These are phyloP conservation scores for Chalciporus piperatus DNA, from an alignment of 768 basidiomycete genomes.

Conservation along the genomic window DNA sequence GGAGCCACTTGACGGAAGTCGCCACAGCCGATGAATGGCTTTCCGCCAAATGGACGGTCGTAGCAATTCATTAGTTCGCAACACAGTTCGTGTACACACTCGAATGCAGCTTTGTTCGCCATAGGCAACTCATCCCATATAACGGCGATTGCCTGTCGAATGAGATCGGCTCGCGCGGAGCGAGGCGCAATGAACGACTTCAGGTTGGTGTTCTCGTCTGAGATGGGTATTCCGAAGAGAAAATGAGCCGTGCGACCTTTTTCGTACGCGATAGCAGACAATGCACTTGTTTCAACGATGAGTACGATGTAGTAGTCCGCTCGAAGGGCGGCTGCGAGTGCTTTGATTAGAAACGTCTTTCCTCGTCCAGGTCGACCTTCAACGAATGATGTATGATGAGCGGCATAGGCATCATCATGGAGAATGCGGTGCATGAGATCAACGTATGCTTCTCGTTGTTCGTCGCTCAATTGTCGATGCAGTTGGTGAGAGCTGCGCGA, in stretches of 20 bases:
- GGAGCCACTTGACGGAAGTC: conserved; percentile 43
- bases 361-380: conserved; percentile 42
- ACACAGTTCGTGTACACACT: conserved; percentile 35
- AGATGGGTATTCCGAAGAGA: conserved; percentile 35
- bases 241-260: conserved; percentile 39
- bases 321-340: conserved; percentile 33
- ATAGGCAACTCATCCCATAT: conserved; percentile 48
- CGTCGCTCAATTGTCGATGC: background rate
- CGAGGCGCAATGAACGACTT: conserved; percentile 29
- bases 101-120: conserved; percentile 34
- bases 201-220: conserved; percentile 31
- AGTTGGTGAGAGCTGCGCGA: background rate
- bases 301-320: conserved; percentile 29
- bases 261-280: conserved; percentile 35
- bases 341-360: conserved; percentile 37
- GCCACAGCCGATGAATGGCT: conserved; percentile 34
- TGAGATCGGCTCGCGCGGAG: conserved; percentile 32
- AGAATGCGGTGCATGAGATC: background rate
- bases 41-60: conserved; percentile 36
- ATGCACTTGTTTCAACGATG: conserved; percentile 12
- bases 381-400: conserved; percentile 22
- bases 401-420: background rate
- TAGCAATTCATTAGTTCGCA: background rate
- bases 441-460: background rate
- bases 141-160: conserved; percentile 29